Evolutionary conservation across 257 asterid genomes (phyloP), one percentile per base, ranked within the genome.

Genomic region (Primulina eburnea): DNA sequence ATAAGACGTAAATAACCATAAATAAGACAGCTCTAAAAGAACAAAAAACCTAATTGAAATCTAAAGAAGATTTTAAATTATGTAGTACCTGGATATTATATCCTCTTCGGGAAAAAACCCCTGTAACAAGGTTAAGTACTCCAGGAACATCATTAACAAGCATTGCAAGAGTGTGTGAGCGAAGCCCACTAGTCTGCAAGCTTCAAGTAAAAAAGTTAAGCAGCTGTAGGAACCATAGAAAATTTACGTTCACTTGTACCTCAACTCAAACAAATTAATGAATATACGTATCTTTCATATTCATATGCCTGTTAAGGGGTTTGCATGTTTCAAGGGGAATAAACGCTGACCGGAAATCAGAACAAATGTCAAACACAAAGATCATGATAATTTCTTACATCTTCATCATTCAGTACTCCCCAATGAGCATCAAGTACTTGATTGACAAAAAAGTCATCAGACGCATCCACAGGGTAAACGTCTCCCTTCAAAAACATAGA

Each of bases 341-440:
- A 20, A 71, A 40, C 5, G 52, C 50, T 65, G 35, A 47, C 75
- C 38, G 30, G 26, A 66, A 53, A 53, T 14, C 32, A 65, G 26
- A 70, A 32, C 40, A 69, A 64, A 62, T 4, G 30, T 73, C 53
- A 33, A 67, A 28, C 7, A 69, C 21, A 52, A 60, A 40, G 21
- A 68, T 30, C 20, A 67, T 8, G 60, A 64, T 29, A 76, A 61
- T 64, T 62, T 35, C 95, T 87, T 84, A 93, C 98, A 81, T 90
- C 97, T 5, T 90, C 96, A 65, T 89, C 98, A 79, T 83, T 79
- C 78, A 93, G 89, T 77, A 90, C 87, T 76, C 98, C 98, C 98
- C 98, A 93, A 74, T 93, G 97, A 79, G 97, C 98, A 87, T 93
- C 98, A 63, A 93, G 98, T 78, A 93, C 92, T 86, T 88, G 95